Conservation (phyloP, 1,284 basidiomycete species). For the Neonothopanus nambi region DNA sequence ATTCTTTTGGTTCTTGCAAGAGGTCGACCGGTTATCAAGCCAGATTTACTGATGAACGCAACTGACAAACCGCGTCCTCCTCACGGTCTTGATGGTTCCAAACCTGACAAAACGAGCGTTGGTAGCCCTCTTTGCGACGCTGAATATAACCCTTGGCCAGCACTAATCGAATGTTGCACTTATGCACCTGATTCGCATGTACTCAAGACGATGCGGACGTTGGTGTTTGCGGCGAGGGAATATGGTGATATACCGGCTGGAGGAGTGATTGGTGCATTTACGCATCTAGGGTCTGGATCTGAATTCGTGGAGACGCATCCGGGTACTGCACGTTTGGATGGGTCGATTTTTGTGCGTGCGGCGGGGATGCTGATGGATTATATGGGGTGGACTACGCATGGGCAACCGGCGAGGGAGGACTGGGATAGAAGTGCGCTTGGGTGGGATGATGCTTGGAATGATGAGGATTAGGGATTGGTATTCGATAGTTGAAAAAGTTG, state of each 20-base stretch:
- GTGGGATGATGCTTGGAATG: slow-evolving; percentile 69
- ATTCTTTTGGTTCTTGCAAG: slow-evolving; percentile 47
- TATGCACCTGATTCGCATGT: slow-evolving; percentile 62
- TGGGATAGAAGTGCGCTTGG: slow-evolving; percentile 69
- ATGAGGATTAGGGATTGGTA: no score
- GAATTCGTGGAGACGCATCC: slow-evolving; percentile 43
- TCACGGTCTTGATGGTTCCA: slow-evolving; percentile 14
- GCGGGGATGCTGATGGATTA: slow-evolving; percentile 63
- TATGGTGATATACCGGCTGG: slow-evolving; percentile 49
- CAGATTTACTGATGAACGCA: slow-evolving; percentile 56
- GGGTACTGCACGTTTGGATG: slow-evolving; percentile 54
- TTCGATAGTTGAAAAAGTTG: no score
- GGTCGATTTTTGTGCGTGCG: slow-evolving; percentile 61
- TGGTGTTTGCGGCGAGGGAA: slow-evolving; percentile 50
- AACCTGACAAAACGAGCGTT: slow-evolving; percentile 28
- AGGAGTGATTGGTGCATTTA: slow-evolving; percentile 45
- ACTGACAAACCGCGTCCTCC: slow-evolving; percentile 44
- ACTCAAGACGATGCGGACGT: slow-evolving; percentile 53
- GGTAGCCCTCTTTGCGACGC: slow-evolving; percentile 37
- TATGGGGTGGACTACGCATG: slow-evolving; percentile 63
- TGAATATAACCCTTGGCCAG: slow-evolving; percentile 61
- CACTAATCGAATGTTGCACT: slow-evolving; percentile 49
- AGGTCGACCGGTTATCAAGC: slow-evolving; percentile 60
- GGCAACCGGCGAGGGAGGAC: slow-evolving; percentile 41
- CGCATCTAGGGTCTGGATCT: no score